Percentiles rank a stretch among this genome's conserved stretches.
phyloP scores from a whole-genome alignment of 306 rosid genomes.

The Castanopsis chinensis region DNA sequence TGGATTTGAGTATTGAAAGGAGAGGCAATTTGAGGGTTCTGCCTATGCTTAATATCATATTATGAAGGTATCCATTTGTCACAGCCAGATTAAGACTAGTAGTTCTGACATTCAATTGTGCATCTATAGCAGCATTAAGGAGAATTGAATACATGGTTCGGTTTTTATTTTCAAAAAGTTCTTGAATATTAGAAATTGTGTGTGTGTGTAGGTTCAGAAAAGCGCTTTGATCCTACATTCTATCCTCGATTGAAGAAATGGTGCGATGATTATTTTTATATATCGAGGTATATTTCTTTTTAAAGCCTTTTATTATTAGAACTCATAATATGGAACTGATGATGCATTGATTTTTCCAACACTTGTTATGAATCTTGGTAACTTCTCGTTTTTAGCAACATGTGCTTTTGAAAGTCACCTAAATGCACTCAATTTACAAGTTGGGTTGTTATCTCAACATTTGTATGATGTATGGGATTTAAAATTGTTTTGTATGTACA shows the following conservation, averaged over 20 bases:
- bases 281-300: conserved; percentile 63
- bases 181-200: background rate
- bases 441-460: background rate
- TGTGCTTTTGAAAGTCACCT: background rate
- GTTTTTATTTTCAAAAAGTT: background rate
- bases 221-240: conserved; percentile 79
- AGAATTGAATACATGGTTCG: background rate
- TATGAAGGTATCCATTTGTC: background rate
- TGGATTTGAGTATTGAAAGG: background rate
- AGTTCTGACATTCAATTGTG: background rate
- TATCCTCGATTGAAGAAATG: conserved; percentile 95
- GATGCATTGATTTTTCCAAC: conserved; percentile 7
- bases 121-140: background rate
- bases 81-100: background rate
- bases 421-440: background rate
- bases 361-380: background rate
- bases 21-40: background rate
- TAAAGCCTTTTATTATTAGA: background rate
- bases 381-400: background rate
- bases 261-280: conserved; percentile 93
- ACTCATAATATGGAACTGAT: conserved; percentile 11
- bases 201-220: conserved; percentile 57
- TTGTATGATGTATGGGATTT: background rate
- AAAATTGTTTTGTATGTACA: background rate
- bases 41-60: background rate